Base-by-base conservation (phyloP, 495 filamentous ascomycete genomes). In the Mycothermus thermophilus region DNA sequence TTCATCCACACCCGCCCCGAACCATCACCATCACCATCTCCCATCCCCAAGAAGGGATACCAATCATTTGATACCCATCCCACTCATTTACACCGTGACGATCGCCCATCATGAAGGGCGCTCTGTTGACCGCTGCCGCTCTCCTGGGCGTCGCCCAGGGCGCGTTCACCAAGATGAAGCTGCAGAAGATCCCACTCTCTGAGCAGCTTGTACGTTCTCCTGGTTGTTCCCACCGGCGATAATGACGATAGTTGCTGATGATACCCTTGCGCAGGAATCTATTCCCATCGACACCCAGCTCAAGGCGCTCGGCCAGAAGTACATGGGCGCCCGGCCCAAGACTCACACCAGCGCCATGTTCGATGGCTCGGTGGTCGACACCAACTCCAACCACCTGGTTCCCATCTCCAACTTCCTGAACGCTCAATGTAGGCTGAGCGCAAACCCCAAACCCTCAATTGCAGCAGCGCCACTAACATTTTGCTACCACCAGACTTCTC, bases 401-500 rank as follows among this genome's bases (percentile, higher is more conserved):
- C 79, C 90, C 32, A 77, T 99, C 43, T 81, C 76, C 55, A 99
- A 99, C 70, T 99, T 95, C 66, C 64, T 99, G 63, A 99, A 99
- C 50, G 92, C 92, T 37, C 92, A 99, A 62, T 99, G 88, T 94
- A 77, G 47, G 83, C 59, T n/a, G n/a, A n/a, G n/a, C n/a, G n/a
- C n/a, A n/a, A n/a, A n/a, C n/a, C n/a, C n/a, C n/a, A n/a, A n/a
- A n/a, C n/a, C n/a, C n/a, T n/a, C n/a, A n/a, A n/a, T n/a, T n/a
- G n/a, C n/a, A n/a, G n/a, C n/a, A n/a, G n/a, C n/a, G n/a, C n/a
- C n/a, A n/a, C n/a, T n/a, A n/a, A n/a, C n/a, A n/a, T n/a, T n/a
- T n/a, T n/a, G n/a, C n/a, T n/a, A n/a, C n/a, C n/a, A n/a, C 10
- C 50, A 95, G 87, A 99, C 66, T 99, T 92, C 76, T 93, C 90